Evolutionary conservation across 192 early-diverging fungal species (phyloP), one percentile per base, ranked within the genome.

Genomic region (Gamsiella multidivaricata): DNA sequence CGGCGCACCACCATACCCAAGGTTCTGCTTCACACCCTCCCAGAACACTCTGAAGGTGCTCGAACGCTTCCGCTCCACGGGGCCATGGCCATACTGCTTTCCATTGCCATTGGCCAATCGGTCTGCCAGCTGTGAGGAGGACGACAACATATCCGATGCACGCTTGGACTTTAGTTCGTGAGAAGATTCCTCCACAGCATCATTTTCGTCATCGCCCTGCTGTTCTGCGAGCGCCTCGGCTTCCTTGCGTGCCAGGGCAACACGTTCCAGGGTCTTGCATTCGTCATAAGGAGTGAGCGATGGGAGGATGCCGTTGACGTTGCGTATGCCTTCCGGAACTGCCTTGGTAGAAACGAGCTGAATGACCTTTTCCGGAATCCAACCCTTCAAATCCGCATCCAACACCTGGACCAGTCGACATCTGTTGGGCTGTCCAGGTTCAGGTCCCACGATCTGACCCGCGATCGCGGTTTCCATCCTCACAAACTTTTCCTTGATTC

Each of bases 301-400:
- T 4, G 54, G 74, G n/a, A 78, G 29, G 2, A 68, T 36, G 10
- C 53, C 69, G 65, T 78, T 78, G 42, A 78, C 54, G 9, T 78
- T 78, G 5, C 65, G 65, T 8, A 78, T 78, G 0, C 74, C 74
- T 5, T 62, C 65, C 34, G 74, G 74, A 2, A 78, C 65, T 34
- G 74, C 65, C 54, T 78, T 78, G 10, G 74, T 78, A 11, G 74
- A 78, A 2, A 78, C 74, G 68, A 81, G 42, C 49, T 72, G 65
- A 53, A 73, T 81, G 15, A 81, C 23, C 11, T 72, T 73, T 7
- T 74, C 70, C 11, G 70, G 79, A 34, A 81, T 81, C 79, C 79
- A 81, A 47, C 79, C 79, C 31, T 81, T 81, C 52, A 72, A 46
- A 65, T 81, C 70, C 0, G 70, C 49, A 66, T 81, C 79, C 54